Evolutionary conservation across 257 asterid genomes (phyloP).

Genomic region (Cruciata laevipes): DNA sequence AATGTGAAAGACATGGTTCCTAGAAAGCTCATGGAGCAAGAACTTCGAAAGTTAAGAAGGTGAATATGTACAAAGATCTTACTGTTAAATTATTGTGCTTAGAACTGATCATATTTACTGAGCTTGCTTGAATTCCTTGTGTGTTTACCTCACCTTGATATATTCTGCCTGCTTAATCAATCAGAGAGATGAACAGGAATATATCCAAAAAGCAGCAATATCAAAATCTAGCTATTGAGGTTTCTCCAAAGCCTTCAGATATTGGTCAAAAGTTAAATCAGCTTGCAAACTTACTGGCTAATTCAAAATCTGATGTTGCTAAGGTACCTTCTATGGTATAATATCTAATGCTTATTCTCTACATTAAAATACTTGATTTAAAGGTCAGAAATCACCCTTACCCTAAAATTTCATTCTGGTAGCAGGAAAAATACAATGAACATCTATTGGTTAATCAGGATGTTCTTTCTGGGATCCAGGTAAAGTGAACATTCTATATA

Average conservation of each 20-base stretch:
- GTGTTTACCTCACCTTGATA: not conserved
- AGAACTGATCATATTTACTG: no score
- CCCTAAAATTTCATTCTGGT: conserved; percentile 16
- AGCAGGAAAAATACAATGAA: conserved; percentile 65
- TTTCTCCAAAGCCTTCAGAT: conserved; percentile 26
- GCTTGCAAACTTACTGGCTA: conserved; percentile 32
- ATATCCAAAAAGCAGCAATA: conserved; percentile 26
- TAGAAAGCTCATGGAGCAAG: conserved; percentile 53
- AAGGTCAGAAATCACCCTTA: not conserved
- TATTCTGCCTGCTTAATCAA: conserved; percentile 17
- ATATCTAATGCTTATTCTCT: not conserved
- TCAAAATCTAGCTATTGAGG: conserved; percentile 33
- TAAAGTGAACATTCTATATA: conserved; percentile 20
- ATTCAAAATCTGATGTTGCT: conserved; percentile 38
- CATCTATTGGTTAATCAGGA: conserved; percentile 49
- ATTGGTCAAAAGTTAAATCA: conserved; percentile 32
- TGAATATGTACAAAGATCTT: no score
- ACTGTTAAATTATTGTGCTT: not conserved
- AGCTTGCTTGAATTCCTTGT: not conserved
- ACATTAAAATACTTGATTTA: not conserved
- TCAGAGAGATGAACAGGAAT: conserved; percentile 55
- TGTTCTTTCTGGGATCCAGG: conserved; percentile 68
- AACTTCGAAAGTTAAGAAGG: conserved; percentile 61
- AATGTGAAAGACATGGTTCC: conserved; percentile 41
- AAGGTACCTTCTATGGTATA: conserved; percentile 35